Conservation (phyloP, 805 yeast species). For the Kazachstania kunashirensis region DNA sequence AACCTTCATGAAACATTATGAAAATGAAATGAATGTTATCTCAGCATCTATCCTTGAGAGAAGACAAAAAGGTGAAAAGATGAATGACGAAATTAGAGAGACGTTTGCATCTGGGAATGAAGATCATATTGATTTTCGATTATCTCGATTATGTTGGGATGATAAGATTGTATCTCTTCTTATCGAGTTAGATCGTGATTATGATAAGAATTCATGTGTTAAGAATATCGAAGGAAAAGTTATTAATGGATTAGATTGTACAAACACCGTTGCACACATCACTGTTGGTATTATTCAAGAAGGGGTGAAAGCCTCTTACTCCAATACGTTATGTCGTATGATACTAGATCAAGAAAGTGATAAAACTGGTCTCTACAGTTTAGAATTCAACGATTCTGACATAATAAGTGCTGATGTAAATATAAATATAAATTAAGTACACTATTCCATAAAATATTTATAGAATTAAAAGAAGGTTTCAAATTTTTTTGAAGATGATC, state of each 20-base stretch:
- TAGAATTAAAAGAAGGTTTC: neutral
- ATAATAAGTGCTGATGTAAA: neutral
- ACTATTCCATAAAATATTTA: too few relatives aligned
- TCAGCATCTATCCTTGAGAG: neutral
- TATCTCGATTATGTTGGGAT: conserved; percentile 42
- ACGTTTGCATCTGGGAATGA: conserved; percentile 8
- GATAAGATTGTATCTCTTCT: conserved; percentile 44
- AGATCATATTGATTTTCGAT: conserved; percentile 32
- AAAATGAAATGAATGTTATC: conserved; percentile 4
- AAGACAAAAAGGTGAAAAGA: neutral
- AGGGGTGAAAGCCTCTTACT: conserved; percentile 40
- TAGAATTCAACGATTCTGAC: neutral
- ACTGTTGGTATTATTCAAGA: conserved; percentile 55
- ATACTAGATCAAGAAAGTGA: conserved; percentile 3
- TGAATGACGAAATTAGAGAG: conserved; percentile 2
- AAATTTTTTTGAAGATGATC: too few relatives aligned
- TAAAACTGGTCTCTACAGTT: neutral
- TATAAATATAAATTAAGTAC: neutral
- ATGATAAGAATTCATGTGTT: conserved; percentile 6
- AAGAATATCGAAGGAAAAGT: conserved; percentile 7
- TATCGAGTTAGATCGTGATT: conserved; percentile 29
- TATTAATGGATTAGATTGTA: conserved; percentile 22
- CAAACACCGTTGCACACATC: conserved; percentile 50
- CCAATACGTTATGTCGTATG: conserved; percentile 35
- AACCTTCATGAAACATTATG: conserved; percentile 17